Evolutionary conservation across 2,329 filamentous ascomycete genomes (phyloP), one percentile per base, ranked within the genome.

Genomic region (Xylariaceae sp.): DNA sequence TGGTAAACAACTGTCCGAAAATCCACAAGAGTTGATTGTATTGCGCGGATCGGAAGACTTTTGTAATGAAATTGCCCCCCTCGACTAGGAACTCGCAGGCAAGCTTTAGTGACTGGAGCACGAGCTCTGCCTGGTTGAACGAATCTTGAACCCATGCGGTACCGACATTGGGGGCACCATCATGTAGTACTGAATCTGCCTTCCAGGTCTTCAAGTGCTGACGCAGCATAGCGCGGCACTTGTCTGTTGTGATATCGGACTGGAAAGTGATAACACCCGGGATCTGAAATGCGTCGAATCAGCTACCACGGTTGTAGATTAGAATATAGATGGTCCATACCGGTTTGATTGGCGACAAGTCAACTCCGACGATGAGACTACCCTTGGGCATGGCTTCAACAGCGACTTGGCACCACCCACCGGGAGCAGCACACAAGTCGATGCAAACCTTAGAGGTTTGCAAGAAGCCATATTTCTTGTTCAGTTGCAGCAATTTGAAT

Each of bases 391-490:
- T 97, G 38, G 87, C 87, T 76, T 96, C 92, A 60, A 89, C 88
- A 42, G 91, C 91, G 51, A 97, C 92, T 75, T 96, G 91, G 74
- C 87, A 92, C 92, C 92, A 97, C 67, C 87, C 93, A 68, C 93
- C 93, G 23, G 93, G 93, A 17, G 93, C 93, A 55, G 93, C 93
- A 72, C 93, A 98, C 64, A 98, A 86, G 84, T 98, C 94, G 66
- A 98, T 77, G 50, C 96, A 75, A 60, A 97, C 93, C 74, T 88
- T 95, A 70, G 89, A 94, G 76, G 94, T 92, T 69, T 97, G 90
- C 58, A 98, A 75, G 69, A 98, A 98, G 57, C 89, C 88, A 85
- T 95, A 98, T 67, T 96, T 97, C 72, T 97, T 96, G 74, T 98
- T 98, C 60, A 98, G 75, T 68, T 98, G 92, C 57, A 98, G 92